A percentile compares a stretch with the other conserved stretches of the same genome.
Conservation (phyloP, 345 rosid genomes). For the Corchorus capsularis region DNA sequence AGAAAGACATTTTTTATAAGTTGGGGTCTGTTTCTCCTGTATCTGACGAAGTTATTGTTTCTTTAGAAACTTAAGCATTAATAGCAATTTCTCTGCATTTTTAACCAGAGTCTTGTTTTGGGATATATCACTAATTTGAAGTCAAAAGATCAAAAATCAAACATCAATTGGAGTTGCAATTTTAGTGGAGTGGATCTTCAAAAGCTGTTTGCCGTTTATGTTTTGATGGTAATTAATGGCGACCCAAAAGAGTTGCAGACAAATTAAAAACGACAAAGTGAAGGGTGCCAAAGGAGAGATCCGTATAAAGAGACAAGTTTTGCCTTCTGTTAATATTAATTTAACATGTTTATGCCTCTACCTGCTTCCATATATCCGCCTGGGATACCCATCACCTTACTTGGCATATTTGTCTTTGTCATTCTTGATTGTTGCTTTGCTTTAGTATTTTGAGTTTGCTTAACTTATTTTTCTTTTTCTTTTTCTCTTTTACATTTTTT, state of each 20-base stretch:
- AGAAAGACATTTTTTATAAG: slow-evolving; percentile 13
- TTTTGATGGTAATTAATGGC: slow-evolving; percentile 18
- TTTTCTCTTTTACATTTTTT: no score
- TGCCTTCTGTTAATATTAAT: slow-evolving; percentile 34
- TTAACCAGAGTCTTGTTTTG: neutral
- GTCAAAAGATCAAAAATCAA: slow-evolving; percentile 14
- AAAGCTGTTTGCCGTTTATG: slow-evolving; percentile 14
- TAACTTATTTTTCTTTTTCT: slow-evolving; percentile 12
- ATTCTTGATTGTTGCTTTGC: slow-evolving; percentile 23
- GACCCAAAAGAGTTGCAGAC: slow-evolving; percentile 24
- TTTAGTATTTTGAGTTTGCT: neutral
- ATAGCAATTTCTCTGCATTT: neutral
- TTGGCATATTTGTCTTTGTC: slow-evolving; percentile 38
- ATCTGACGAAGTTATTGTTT: slow-evolving; percentile 19
- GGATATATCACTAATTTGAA: neutral
- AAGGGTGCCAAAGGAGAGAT: slow-evolving; percentile 47
- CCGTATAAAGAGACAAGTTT: slow-evolving; percentile 51
- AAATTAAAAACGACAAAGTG: slow-evolving; percentile 29
- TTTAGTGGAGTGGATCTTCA: neutral
- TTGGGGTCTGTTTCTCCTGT: slow-evolving; percentile 34
- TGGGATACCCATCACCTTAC: slow-evolving; percentile 18
- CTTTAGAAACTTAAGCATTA: neutral
- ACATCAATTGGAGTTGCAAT: slow-evolving; percentile 12
- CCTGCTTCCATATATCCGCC: slow-evolving; percentile 35
- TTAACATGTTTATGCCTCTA: neutral